A percentile compares a stretch with the other conserved stretches of the same genome.
phyloP scores from a whole-genome alignment of 306 rosid genomes.

The Trifolium dubium region DNA sequence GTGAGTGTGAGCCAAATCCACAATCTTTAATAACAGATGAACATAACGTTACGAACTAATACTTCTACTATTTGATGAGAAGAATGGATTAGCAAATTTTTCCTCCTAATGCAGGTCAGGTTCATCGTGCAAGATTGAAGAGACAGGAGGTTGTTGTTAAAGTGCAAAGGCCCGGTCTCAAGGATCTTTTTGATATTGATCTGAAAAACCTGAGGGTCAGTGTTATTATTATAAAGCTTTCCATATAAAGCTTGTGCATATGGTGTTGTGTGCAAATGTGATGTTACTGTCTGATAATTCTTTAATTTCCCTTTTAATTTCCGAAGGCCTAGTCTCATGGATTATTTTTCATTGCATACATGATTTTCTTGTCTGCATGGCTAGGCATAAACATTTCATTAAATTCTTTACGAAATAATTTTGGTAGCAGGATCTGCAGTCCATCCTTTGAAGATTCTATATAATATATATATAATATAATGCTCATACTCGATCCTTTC shows the following conservation, averaged over 20 bases:
- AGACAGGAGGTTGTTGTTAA: conserved; percentile 88
- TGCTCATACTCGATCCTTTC: conserved; percentile 34
- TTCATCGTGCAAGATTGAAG: conserved; percentile 91
- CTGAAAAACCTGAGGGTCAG: conserved; percentile 98
- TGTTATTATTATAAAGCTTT: conserved; percentile 41
- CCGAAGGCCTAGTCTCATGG: neutral
- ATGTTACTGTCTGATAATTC: conserved; percentile 25
- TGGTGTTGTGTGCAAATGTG: conserved; percentile 22
- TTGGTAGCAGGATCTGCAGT: conserved; percentile 10
- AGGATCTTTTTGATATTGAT: conserved; percentile 95
- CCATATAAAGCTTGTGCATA: conserved; percentile 8
- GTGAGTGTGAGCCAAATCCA: neutral
- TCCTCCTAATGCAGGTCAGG: conserved; percentile 77
- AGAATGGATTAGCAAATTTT: conserved; percentile 31
- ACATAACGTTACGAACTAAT: neutral
- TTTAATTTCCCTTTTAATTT: conserved; percentile 23
- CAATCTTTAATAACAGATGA: conserved; percentile 19
- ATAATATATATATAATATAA: conserved; percentile 12
- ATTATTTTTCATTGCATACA: conserved; percentile 8
- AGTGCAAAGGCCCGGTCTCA: conserved; percentile 99
- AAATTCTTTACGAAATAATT: conserved; percentile 30
- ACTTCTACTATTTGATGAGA: conserved; percentile 33
- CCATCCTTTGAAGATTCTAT: conserved; percentile 30
- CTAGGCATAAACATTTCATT: conserved; percentile 20
- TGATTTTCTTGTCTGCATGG: conserved; percentile 14